Evolutionary conservation across 148 eudicot genomes (phyloP).

Genomic region (Dianthus caryophyllus): DNA sequence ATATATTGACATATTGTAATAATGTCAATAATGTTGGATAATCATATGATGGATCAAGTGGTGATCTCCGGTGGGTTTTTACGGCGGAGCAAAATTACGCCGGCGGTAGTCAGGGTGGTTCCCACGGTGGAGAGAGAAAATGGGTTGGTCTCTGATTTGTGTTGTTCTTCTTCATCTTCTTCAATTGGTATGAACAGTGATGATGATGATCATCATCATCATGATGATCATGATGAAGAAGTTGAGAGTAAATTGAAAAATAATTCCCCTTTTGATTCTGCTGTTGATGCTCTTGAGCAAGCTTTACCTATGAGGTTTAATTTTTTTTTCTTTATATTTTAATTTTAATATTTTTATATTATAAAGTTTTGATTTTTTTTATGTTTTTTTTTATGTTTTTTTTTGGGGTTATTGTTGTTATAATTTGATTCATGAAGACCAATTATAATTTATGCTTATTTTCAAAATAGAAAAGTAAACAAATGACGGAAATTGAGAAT

Average conservation of each 20-base stretch:
- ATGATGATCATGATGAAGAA: constrained; percentile 27
- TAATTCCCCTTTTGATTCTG: constrained; percentile 35
- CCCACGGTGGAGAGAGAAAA: neutral
- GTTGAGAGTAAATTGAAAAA: constrained; percentile 45
- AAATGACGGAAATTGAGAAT: too few relatives aligned
- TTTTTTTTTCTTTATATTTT: too few relatives aligned
- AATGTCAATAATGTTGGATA: constrained; percentile 31
- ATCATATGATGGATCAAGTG: constrained; percentile 13
- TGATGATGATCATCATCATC: constrained; percentile 3
- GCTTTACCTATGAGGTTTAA: constrained; percentile 62
- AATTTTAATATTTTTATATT: neutral
- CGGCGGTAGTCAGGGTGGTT: constrained; percentile 11
- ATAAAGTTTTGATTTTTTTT: neutral
- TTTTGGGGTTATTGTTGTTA: neutral
- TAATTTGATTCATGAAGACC: too few relatives aligned
- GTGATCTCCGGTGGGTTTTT: constrained; percentile 20
- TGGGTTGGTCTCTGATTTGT: constrained; percentile 8
- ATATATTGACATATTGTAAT: neutral
- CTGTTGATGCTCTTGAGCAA: constrained; percentile 54
- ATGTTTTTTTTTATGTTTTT: neutral
- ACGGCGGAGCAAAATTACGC: constrained; percentile 10
- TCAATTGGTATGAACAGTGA: constrained; percentile 80
- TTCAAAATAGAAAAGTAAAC: too few relatives aligned
- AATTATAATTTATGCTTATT: too few relatives aligned
- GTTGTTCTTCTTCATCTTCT: constrained; percentile 47